A percentile compares a stretch with the other conserved stretches of the same genome.
Evolutionary conservation across 176 grass and related monocot genomes (phyloP).

Genomic region (Panicum miliaceum): DNA sequence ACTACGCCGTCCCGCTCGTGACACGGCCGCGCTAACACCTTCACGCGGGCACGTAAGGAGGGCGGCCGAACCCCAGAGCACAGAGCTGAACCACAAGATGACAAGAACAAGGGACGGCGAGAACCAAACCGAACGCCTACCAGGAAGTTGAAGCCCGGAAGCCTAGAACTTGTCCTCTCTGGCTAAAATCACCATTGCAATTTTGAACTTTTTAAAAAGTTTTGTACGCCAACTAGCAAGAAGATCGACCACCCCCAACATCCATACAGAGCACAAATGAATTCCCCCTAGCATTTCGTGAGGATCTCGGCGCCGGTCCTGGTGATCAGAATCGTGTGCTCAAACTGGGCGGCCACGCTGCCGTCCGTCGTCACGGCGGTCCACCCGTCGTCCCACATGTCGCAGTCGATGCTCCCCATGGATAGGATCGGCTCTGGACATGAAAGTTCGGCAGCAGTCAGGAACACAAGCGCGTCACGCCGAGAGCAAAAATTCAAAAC

Average conservation of each 20-base stretch:
- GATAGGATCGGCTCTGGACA: slow-evolving; percentile 75
- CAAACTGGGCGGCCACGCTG: slow-evolving; percentile 76
- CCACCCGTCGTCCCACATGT: slow-evolving; percentile 90
- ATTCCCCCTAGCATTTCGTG: slow-evolving; percentile 54
- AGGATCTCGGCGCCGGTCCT: slow-evolving; percentile 76
- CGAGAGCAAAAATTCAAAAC: background rate
- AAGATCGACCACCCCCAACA: background rate
- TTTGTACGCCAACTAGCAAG: background rate
- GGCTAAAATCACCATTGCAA: background rate
- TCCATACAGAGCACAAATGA: background rate
- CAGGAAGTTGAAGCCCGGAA: background rate
- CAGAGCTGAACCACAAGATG: background rate
- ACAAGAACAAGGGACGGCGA: background rate
- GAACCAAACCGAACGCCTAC: background rate
- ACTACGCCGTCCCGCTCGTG: no score
- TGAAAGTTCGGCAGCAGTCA: slow-evolving; percentile 9
- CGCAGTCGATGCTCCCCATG: slow-evolving; percentile 61
- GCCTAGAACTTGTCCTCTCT: background rate
- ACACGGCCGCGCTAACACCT: background rate
- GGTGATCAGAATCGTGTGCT: slow-evolving; percentile 88
- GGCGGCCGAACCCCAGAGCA: background rate
- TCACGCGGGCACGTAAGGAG: background rate
- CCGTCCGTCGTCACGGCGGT: slow-evolving; percentile 81
- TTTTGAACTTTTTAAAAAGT: background rate
- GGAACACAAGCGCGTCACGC: background rate